Evolutionary conservation across 2,329 filamentous ascomycete genomes (phyloP).

Genomic region (Cercospora brassicicola): DNA sequence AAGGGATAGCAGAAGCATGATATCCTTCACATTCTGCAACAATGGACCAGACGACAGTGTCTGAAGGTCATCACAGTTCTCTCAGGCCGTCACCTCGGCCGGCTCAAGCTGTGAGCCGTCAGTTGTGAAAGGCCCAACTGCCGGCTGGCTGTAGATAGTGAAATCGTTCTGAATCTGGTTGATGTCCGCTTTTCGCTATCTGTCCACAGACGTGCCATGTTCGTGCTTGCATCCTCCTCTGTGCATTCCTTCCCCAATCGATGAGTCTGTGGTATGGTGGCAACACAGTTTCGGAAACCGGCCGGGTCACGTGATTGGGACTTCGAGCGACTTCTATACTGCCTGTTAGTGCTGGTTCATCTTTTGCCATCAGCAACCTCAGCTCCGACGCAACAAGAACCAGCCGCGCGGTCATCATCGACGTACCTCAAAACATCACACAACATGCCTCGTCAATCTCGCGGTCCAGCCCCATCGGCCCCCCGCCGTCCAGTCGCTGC

Average conservation of each 20-base stretch:
- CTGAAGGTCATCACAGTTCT: not conserved
- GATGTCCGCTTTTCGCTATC: not conserved
- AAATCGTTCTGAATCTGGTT: not conserved
- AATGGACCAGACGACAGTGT: not conserved
- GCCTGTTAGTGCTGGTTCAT: not conserved
- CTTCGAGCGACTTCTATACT: conserved; percentile 16
- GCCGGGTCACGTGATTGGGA: not conserved
- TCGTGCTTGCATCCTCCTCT: not conserved
- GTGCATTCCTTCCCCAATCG: not conserved
- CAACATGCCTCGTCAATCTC: conserved; percentile 52
- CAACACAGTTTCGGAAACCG: not conserved
- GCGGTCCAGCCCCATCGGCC: conserved; percentile 45
- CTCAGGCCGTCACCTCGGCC: not conserved
- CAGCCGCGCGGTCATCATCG: not conserved
- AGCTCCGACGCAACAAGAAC: not conserved
- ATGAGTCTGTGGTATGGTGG: not conserved
- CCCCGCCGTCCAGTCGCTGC: conserved; percentile 48
- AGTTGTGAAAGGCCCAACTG: not conserved
- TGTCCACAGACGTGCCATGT: not conserved
- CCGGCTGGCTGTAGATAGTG: conserved; percentile 1
- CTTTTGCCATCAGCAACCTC: conserved; percentile 16
- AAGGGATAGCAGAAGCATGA: conserved; percentile 6
- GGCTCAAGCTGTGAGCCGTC: not conserved
- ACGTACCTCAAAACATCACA: not conserved
- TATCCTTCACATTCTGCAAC: not conserved